Evolutionary conservation across 1,139 yeast species (phyloP).

Genomic region (Geotrichum aggregatum): DNA sequence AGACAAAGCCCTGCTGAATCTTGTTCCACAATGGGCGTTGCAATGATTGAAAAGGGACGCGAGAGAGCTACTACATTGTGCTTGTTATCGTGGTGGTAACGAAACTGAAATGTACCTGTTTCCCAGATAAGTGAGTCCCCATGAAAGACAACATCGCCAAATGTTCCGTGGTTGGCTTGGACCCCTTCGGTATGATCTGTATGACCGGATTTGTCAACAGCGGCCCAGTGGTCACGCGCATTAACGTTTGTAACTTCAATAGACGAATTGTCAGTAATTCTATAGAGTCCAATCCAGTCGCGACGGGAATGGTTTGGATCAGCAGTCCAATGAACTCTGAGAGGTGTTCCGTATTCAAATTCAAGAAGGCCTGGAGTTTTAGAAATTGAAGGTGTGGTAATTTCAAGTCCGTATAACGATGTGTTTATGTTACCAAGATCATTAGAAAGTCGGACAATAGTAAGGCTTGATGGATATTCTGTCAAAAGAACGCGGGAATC

Average conservation of each 20-base stretch:
- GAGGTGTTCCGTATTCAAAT: slow-evolving; percentile 45
- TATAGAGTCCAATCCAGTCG: slow-evolving; percentile 82
- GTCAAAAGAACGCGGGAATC: slow-evolving; percentile 37
- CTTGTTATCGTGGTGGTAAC: slow-evolving; percentile 66
- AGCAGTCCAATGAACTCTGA: slow-evolving; percentile 54
- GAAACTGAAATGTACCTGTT: slow-evolving; percentile 68
- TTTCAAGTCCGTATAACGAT: slow-evolving; percentile 29
- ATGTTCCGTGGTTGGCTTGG: slow-evolving; percentile 30
- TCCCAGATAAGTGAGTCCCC: slow-evolving; percentile 58
- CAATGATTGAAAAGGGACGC: slow-evolving; percentile 61
- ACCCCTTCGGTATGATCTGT: slow-evolving; percentile 23
- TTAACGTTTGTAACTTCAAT: slow-evolving; percentile 57
- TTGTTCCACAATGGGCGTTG: slow-evolving; percentile 32
- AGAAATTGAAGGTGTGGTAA: slow-evolving; percentile 18
- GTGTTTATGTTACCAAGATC: slow-evolving; percentile 30
- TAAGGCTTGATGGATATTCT: slow-evolving; percentile 39
- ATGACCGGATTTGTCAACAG: slow-evolving; percentile 43
- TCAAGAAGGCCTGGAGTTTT: slow-evolving; percentile 15
- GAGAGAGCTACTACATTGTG: slow-evolving; percentile 70
- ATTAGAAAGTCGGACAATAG: slow-evolving; percentile 35
- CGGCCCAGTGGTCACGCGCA: slow-evolving; percentile 69
- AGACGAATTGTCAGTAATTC: slow-evolving; percentile 58
- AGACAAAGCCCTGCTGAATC: slow-evolving; percentile 37
- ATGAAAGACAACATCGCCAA: slow-evolving; percentile 53
- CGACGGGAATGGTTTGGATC: slow-evolving; percentile 46